A percentile compares a stretch with the other conserved stretches of the same genome.
Conservation (phyloP, 2,329 filamentous ascomycete genomes). For the Emmonsiellopsis sp. region DNA sequence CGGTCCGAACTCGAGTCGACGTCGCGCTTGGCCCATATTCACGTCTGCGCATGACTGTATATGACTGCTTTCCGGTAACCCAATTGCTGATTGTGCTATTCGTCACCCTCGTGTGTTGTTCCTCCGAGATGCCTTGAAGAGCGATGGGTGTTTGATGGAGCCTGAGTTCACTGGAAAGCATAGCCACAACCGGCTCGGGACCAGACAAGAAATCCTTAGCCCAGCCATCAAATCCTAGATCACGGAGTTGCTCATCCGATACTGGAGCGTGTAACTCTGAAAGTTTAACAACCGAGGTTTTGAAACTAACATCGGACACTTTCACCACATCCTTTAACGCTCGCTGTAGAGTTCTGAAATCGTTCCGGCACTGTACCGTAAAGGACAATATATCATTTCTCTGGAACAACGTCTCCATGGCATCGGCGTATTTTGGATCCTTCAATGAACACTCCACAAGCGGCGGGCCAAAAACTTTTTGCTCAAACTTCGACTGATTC, state of each 20-base stretch:
- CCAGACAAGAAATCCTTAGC: conserved; percentile 71
- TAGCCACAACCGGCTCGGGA: conserved; percentile 72
- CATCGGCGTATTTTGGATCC: conserved; percentile 56
- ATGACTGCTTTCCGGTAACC: conserved; percentile 58
- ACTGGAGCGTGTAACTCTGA: conserved; percentile 49
- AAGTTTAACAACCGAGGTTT: conserved; percentile 50
- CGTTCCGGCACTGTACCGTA: conserved; percentile 64
- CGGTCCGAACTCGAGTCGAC: conserved; percentile 56
- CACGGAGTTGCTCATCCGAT: conserved; percentile 44
- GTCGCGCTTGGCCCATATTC: conserved; percentile 72
- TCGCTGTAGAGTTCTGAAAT: conserved; percentile 64
- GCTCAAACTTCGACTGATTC: conserved; percentile 60
- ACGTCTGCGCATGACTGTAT: conserved; percentile 58
- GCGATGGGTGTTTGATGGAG: conserved; percentile 62
- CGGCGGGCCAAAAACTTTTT: conserved; percentile 71
- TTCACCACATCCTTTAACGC: conserved; percentile 55
- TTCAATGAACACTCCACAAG: conserved; percentile 73
- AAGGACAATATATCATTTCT: conserved; percentile 51
- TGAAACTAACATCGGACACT: conserved; percentile 63
- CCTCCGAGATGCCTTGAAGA: conserved; percentile 53
- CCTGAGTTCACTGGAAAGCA: conserved; percentile 68
- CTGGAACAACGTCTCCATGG: conserved; percentile 50
- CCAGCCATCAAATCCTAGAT: conserved; percentile 67
- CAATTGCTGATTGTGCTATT: conserved; percentile 54
- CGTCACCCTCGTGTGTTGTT: conserved; percentile 59